These are phyloP conservation scores for Thielaviopsis punctulata DNA, from an alignment of 2,329 filamentous ascomycete genomes.

Conservation along the genomic window DNA sequence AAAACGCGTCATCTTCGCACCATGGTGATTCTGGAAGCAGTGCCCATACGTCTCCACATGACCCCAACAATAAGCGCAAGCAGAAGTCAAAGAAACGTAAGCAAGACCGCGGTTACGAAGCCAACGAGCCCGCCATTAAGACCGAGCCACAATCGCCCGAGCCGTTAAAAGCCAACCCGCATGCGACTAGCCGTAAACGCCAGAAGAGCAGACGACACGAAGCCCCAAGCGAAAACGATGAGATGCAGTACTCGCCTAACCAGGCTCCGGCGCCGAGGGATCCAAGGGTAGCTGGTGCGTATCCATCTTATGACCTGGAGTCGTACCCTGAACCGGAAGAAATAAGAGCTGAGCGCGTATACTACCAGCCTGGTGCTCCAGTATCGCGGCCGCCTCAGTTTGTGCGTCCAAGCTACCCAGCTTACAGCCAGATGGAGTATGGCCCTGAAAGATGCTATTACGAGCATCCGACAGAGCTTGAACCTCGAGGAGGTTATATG, in stretches of 20 bases:
- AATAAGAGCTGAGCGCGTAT: not conserved
- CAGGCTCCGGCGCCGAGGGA: not conserved
- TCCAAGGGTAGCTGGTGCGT: conserved; percentile 1
- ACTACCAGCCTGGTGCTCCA: not conserved
- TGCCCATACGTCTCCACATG: conserved; percentile 2
- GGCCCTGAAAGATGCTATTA: not conserved
- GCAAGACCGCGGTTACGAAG: conserved; percentile 23
- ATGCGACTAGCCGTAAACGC: conserved; percentile 38
- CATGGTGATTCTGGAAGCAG: conserved; percentile 2
- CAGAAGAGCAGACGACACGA: conserved; percentile 22
- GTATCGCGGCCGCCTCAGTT: not conserved
- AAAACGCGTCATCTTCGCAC: conserved; percentile 15
- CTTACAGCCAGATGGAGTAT: not conserved
- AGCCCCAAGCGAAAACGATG: not conserved
- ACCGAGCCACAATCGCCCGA: conserved; percentile 47
- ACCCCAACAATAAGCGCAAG: conserved; percentile 22
- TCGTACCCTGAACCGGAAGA: not conserved
- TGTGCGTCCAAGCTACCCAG: not conserved
- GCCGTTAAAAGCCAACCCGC: conserved; percentile 35
- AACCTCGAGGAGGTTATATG: not conserved
- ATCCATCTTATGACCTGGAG: not conserved
- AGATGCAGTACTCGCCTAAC: conserved; percentile 14
- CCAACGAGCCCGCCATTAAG: conserved; percentile 41
- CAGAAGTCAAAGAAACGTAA: conserved; percentile 37
- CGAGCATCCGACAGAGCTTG: not conserved